phyloP scores from a whole-genome alignment of 2,329 filamentous ascomycete genomes.

The Cladosporium cucumerinum region DNA sequence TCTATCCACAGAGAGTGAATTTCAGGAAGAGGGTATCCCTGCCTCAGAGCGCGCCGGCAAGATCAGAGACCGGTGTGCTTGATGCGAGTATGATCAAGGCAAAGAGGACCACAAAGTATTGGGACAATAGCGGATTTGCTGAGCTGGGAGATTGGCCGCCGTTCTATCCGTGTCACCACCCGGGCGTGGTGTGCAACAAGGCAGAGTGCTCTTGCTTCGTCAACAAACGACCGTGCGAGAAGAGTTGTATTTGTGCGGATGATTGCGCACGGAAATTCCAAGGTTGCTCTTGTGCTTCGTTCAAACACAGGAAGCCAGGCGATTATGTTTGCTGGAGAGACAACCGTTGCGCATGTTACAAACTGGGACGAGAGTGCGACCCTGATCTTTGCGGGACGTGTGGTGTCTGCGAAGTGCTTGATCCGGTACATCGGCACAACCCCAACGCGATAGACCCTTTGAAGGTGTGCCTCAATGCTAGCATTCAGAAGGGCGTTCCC shows the following conservation, averaged over 20 bases:
- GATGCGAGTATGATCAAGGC: background rate
- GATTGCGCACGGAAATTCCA: slow-evolving; percentile 53
- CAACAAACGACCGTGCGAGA: slow-evolving; percentile 65
- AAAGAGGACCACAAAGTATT: slow-evolving; percentile 3
- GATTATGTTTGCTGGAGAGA: slow-evolving; percentile 39
- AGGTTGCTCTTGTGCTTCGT: slow-evolving; percentile 39
- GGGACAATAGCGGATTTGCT: slow-evolving; percentile 21
- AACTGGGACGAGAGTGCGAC: slow-evolving; percentile 76
- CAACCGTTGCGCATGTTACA: slow-evolving; percentile 62
- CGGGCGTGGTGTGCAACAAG: slow-evolving; percentile 61
- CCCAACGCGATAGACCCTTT: slow-evolving; percentile 43
- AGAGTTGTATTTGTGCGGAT: slow-evolving; percentile 64
- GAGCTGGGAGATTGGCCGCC: slow-evolving; percentile 49
- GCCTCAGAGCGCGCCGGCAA: slow-evolving; percentile 6
- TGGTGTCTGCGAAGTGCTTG: slow-evolving; percentile 64
- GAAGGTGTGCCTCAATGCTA: slow-evolving; percentile 67
- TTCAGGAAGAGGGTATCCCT: slow-evolving; percentile 29
- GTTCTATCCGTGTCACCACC: slow-evolving; percentile 65
- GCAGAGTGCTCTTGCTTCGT: slow-evolving; percentile 60
- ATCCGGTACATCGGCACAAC: slow-evolving; percentile 64
- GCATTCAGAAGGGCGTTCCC: slow-evolving; percentile 63
- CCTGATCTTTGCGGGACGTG: slow-evolving; percentile 70
- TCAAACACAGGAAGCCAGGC: background rate
- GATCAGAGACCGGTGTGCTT: slow-evolving; percentile 8
- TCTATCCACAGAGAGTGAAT: slow-evolving; percentile 32